Conservation (phyloP, 202 grass and related monocot genomes). For the Hordeum pubiflorum region DNA sequence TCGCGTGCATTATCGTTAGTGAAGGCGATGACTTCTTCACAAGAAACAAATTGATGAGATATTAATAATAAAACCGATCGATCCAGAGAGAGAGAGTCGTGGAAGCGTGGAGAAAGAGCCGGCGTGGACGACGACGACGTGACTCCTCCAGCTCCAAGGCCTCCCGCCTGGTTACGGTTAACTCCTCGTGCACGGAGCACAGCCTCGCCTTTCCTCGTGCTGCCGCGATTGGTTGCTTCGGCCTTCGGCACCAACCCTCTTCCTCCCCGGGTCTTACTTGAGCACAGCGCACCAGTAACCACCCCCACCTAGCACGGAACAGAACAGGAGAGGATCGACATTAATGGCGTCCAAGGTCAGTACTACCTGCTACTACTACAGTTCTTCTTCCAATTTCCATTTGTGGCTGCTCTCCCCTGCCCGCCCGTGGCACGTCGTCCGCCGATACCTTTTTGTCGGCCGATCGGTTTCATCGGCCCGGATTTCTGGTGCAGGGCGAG, state of each 20-base stretch:
- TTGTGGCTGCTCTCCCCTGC: not conserved
- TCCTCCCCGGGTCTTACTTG: not conserved
- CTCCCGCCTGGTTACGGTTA: not conserved
- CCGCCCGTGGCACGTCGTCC: too few species aligned
- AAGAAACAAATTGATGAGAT: not conserved
- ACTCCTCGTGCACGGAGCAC: not conserved
- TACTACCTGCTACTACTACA: not conserved
- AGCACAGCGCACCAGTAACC: not conserved
- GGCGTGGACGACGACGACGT: not conserved
- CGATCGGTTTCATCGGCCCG: not conserved
- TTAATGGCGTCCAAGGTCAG: slow-evolving; percentile 8
- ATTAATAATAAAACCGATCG: too few species aligned
- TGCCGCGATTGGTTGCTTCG: not conserved
- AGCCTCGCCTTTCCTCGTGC: not conserved
- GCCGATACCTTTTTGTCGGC: not conserved
- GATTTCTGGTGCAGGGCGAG: not conserved
- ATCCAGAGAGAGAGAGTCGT: not conserved
- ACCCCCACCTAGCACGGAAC: not conserved
- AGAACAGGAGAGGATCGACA: not conserved
- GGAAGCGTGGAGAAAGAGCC: not conserved
- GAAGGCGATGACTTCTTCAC: not conserved
- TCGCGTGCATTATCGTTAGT: not conserved
- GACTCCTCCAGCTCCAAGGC: not conserved
- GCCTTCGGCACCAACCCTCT: not conserved
- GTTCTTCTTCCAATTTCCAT: not conserved